Evolutionary conservation across 768 basidiomycete species (phyloP).

Genomic region (Hortiboletus flavorubellus): DNA sequence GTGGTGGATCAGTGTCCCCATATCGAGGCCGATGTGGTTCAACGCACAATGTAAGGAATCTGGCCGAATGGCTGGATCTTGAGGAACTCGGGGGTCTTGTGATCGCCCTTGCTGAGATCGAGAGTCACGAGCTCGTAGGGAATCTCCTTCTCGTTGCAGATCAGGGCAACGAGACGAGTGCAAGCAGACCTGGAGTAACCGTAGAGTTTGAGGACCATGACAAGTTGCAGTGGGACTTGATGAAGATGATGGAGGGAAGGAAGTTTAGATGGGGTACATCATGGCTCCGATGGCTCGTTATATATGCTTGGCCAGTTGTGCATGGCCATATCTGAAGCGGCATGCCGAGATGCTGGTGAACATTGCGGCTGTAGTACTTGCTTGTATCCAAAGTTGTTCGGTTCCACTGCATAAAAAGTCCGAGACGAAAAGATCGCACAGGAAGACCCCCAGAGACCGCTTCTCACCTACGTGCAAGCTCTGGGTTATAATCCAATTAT

Average conservation of each 20-base stretch:
- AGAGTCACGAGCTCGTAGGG: slow-evolving; percentile 50
- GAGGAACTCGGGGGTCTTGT: slow-evolving; percentile 44
- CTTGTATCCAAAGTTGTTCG: too few relatives aligned
- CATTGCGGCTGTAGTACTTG: too few relatives aligned
- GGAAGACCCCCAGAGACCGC: too few relatives aligned
- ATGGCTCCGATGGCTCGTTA: neutral
- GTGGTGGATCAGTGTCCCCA: too few relatives aligned
- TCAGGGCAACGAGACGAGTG: slow-evolving; percentile 48
- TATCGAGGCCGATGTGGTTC: too few relatives aligned
- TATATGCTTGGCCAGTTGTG: too few relatives aligned
- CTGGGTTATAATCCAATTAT: too few relatives aligned
- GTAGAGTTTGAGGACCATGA: slow-evolving; percentile 38
- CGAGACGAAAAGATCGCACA: too few relatives aligned
- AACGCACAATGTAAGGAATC: too few relatives aligned
- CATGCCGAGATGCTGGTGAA: too few relatives aligned
- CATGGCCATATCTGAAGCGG: neutral
- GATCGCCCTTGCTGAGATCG: slow-evolving; percentile 41
- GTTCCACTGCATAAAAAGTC: too few relatives aligned
- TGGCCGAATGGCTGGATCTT: slow-evolving; percentile 35
- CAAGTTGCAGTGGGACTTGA: neutral
- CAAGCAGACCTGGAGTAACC: slow-evolving; percentile 40
- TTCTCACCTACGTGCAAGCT: too few relatives aligned
- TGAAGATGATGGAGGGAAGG: neutral
- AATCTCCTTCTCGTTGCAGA: slow-evolving; percentile 54
- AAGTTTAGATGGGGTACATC: neutral